These are phyloP conservation scores for Kodamaea sp. DNA, from an alignment of 1,139 yeast genomes.

Conservation along the genomic window DNA sequence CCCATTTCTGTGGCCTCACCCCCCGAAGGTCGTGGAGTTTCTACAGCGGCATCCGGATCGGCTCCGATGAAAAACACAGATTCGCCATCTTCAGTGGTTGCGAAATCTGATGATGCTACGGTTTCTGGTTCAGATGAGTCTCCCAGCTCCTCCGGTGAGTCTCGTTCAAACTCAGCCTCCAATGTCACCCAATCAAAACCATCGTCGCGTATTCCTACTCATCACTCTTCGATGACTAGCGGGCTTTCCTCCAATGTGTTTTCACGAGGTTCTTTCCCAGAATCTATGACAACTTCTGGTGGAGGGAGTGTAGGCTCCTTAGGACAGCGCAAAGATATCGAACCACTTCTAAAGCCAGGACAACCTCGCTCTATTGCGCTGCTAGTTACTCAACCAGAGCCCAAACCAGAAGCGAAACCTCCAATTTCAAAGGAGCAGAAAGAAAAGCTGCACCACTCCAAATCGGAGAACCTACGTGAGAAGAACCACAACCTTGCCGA, in stretches of 20 bases:
- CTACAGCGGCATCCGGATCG: not conserved
- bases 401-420: not conserved
- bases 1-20: conserved; percentile 8
- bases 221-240: no score
- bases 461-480: not conserved
- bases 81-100: conserved; percentile 3
- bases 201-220: not conserved
- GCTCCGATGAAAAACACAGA: no score
- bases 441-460: no score
- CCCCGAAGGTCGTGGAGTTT: not conserved
- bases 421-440: not conserved
- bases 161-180: conserved; percentile 2
- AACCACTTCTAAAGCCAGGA: no score
- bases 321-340: no score
- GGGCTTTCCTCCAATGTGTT: conserved; percentile 6
- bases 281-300: conserved; percentile 13
- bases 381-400: no score
- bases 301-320: conserved; percentile 12
- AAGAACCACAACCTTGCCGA: conserved; percentile 5
- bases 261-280: conserved; percentile 10
- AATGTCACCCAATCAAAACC: no score
- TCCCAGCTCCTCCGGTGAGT: conserved; percentile 1
- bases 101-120: conserved; percentile 7
- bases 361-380: no score
- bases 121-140: conserved; percentile 6